A percentile compares a stretch with the other conserved stretches of the same genome.
Conservation (phyloP, 2,329 filamentous ascomycete genomes). For the Curvularia spicifera region DNA sequence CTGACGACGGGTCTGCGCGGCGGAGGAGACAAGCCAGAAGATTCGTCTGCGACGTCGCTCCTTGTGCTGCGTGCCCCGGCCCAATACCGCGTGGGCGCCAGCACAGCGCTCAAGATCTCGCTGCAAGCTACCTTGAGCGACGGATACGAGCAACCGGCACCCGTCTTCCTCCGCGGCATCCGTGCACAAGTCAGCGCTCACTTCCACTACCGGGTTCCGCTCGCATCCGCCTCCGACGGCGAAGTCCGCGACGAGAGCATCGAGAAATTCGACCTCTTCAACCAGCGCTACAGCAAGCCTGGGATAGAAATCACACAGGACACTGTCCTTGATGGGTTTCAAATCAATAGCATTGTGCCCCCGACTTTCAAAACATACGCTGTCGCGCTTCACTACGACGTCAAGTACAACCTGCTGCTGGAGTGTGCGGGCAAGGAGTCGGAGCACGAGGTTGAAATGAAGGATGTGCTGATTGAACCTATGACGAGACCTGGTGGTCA, state of each 20-base stretch:
- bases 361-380: constrained; percentile 32
- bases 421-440: constrained; percentile 29
- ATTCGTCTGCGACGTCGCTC: constrained; percentile 21
- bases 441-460: constrained; percentile 24
- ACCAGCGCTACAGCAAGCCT: constrained; percentile 28
- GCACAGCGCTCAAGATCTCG: constrained; percentile 22
- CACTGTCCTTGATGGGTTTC: constrained; percentile 18
- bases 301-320: constrained; percentile 19
- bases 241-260: constrained; percentile 17
- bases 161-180: constrained; percentile 30
- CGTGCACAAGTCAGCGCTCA: constrained; percentile 23
- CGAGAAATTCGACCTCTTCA: constrained; percentile 29
- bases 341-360: constrained; percentile 23
- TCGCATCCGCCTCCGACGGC: constrained; percentile 12
- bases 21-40: constrained; percentile 14
- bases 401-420: constrained; percentile 27
- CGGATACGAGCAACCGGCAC: constrained; percentile 10
- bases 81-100: constrained; percentile 21
- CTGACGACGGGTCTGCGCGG: constrained; percentile 18
- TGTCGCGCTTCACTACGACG: constrained; percentile 23
- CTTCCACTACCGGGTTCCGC: constrained; percentile 25
- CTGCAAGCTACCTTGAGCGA: constrained; percentile 18
- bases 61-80: constrained; percentile 21
- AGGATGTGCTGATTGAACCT: constrained; percentile 23
- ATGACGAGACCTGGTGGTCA: constrained; percentile 27